A percentile compares a stretch with the other conserved stretches of the same genome.
These are phyloP conservation scores for Nothophytophthora sp. DNA, from an alignment of 352 stramenopile species.

Conservation along the genomic window DNA sequence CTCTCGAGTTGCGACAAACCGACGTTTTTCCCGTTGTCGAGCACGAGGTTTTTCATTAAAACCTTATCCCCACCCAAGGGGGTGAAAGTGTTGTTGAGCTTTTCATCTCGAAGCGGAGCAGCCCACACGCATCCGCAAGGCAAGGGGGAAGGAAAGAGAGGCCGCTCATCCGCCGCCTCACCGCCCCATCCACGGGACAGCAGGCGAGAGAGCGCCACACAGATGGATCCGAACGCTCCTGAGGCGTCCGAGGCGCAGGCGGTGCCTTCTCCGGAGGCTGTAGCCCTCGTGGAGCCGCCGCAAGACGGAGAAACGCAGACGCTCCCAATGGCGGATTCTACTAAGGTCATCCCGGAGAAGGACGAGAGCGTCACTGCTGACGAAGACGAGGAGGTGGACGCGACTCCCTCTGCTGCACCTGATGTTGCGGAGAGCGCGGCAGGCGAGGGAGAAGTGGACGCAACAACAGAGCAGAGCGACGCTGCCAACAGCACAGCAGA, in stretches of 20 bases:
- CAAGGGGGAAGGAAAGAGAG: not conserved
- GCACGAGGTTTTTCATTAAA: constrained; percentile 13
- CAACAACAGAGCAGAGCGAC: constrained; percentile 7
- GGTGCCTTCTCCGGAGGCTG: not conserved
- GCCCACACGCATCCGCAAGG: no score
- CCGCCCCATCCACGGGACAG: no score
- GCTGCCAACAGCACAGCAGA: no score
- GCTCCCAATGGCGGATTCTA: not conserved
- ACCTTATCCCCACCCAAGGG: no score
- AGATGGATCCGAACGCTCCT: constrained; percentile 23
- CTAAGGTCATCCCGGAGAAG: constrained; percentile 1
- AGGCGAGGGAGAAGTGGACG: not conserved
- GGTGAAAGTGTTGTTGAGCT: constrained; percentile 15
- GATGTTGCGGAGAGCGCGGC: not conserved
- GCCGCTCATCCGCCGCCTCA: no score
- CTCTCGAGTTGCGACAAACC: constrained; percentile 20
- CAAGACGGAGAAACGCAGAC: not conserved
- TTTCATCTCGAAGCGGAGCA: constrained; percentile 19
- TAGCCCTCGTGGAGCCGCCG: not conserved
- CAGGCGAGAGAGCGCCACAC: not conserved
- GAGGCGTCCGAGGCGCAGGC: constrained; percentile 9
- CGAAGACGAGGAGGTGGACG: not conserved
- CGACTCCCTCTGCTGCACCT: not conserved
- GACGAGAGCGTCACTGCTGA: constrained; percentile 4
- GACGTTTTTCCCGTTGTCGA: not conserved